Evolutionary conservation across 257 asterid species (phyloP), one percentile per base, ranked within the genome.

Genomic region (Agastache rugosa): DNA sequence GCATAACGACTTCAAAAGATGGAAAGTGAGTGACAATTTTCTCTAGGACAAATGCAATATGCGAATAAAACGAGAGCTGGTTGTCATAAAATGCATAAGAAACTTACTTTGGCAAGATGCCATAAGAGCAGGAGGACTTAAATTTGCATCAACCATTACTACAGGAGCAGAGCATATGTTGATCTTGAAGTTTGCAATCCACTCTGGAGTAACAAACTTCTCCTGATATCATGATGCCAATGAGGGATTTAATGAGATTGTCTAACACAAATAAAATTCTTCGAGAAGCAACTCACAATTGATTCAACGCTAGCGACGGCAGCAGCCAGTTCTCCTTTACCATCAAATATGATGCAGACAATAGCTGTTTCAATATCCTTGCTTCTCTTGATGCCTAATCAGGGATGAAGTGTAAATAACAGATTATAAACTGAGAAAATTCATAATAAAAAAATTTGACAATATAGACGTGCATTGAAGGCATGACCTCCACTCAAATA

Each of bases 261-360:
- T 41, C 47, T 8, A 65, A 79, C 35, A 67, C 60, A 74, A 53
- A 63, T 3, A 77, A 11, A 25, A n/a, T 67, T 65, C 59, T 48
- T 5, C 11, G 10, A 68, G 45, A 45, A 54, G 61, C 56, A 72
- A 82, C 96, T 84, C 84, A 92, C 99, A 25, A 94, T 73, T 39
- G 95, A 84, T 78, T 89, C 96, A 22, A 89, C 93, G 71, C 93
- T 83, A 79, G 99, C 98, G 35, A 94, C 96, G 77, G 81, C 98
- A 69, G 96, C 96, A 61, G 93, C 96, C 83, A 92, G 59, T 75
- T 94, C 99, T 73, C 99, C 99, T 79, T 81, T 82, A 63, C 82
- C 86, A 75, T 94, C 99, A 82, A 86, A 92, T 66, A 92, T 79
- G 73, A 87, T 84, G 90, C 93, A 84, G 45, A 90, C 96, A 23